phyloP scores from a whole-genome alignment of 2,329 filamentous ascomycete species.

The Talaromyces sp. region DNA sequence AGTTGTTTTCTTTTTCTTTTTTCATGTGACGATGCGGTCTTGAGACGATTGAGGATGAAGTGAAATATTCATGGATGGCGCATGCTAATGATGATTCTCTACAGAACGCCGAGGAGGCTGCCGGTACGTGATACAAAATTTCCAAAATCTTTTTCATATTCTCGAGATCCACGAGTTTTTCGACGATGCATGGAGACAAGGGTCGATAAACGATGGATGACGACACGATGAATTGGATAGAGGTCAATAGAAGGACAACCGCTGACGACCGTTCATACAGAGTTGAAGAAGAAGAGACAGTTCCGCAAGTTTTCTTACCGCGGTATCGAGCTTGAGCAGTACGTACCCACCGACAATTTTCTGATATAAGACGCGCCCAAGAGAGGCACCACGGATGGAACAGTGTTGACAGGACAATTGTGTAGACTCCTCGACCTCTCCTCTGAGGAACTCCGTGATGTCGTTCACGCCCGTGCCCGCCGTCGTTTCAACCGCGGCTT shows the following conservation, averaged over 20 bases:
- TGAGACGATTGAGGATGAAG: neutral
- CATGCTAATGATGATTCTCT: constrained; percentile 34
- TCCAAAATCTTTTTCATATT: neutral
- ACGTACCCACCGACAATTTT: too few relatives aligned
- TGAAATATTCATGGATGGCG: neutral
- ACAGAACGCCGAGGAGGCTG: constrained; percentile 95
- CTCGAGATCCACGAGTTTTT: neutral
- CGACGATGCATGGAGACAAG: neutral
- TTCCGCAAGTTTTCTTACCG: constrained; percentile 99
- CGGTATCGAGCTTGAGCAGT: constrained; percentile 99
- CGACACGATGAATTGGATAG: neutral
- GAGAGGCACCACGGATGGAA: too few relatives aligned
- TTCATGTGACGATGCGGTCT: neutral
- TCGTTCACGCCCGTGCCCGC: constrained; percentile 97
- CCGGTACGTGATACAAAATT: constrained; percentile 55
- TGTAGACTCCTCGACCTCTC: constrained; percentile 94
- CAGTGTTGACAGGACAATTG: constrained; percentile 15
- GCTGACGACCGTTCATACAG: constrained; percentile 49
- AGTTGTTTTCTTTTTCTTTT: constrained; percentile 44
- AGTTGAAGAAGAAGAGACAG: constrained; percentile 99
- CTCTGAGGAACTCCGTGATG: constrained; percentile 97
- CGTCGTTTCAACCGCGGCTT: constrained; percentile 99
- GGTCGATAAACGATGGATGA: constrained; percentile 4
- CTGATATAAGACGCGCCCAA: too few relatives aligned
- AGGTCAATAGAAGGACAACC: constrained; percentile 22